Base-by-base conservation (phyloP, 139 green algal genomes). In the Edaphochlamys debaryana region DNA sequence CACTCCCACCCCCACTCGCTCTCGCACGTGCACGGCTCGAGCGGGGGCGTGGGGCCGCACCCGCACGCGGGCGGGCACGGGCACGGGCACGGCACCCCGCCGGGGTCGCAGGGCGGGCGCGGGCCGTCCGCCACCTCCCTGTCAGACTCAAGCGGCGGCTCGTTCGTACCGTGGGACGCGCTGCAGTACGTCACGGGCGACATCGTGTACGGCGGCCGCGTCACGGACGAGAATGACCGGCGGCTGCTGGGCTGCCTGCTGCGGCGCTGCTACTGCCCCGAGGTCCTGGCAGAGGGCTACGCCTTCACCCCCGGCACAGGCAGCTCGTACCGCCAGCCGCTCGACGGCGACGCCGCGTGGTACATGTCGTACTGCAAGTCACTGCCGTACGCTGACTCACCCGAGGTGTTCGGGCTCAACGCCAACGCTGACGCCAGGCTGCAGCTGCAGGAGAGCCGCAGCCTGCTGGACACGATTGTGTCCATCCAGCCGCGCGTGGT, bases 191-290 rank as follows among this genome's bases (percentile, higher is more conserved):
- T 98, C 27, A 93, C 91, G 4, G 93, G 93, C 25, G 69, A 88
- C 70, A 97, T 98, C 86, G 96, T 94, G 84, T 98, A 98, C 86
- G 95, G 95, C 36, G 95, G 95, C 0, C 82, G 94, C 11, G 93
- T 98, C 29, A 98, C 94, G 30, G 95, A 97, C 77, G 93, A 95
- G 67, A 93, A 94, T 69, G 95, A 98, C 89, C 84, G 94, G n/a
- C 80, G 90, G 40, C 88, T 93, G 50, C 84, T 97, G 22, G 87
- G 83, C 58, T 91, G 76, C 78, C 92, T 95, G 66, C 87, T 97
- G 45, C 41, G 79, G 54, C 82, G 93, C 62, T 96, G 92, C 85
- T 85, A 90, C 63, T 58, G 70, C 19, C 58, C 76, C 19, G 63
- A 30, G 25, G 60, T 80, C 54, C 40, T 88, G 67, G 23, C 27